These are phyloP conservation scores for Endoconidiophora polonica DNA, from an alignment of 2,329 filamentous ascomycete genomes.

Conservation along the genomic window DNA sequence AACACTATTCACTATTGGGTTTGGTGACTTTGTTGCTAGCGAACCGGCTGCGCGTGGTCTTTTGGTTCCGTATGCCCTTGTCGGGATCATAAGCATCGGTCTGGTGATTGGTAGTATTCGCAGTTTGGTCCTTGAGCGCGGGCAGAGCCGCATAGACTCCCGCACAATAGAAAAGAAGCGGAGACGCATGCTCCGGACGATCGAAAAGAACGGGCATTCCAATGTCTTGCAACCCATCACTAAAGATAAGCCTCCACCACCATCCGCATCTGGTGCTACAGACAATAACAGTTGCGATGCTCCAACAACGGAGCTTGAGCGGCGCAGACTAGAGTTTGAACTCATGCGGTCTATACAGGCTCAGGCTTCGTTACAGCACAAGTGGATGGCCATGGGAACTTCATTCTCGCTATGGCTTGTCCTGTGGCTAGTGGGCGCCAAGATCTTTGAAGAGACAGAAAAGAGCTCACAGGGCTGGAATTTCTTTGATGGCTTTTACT, in stretches of 20 bases:
- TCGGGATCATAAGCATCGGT: constrained; percentile 72
- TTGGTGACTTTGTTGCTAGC: constrained; percentile 35
- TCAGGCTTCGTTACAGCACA: constrained; percentile 44
- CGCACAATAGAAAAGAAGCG: constrained; percentile 45
- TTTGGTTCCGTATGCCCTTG: constrained; percentile 66
- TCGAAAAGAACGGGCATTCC: constrained; percentile 29
- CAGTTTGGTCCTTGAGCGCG: constrained; percentile 43
- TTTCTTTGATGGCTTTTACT: constrained; percentile 75
- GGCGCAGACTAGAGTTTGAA: constrained; percentile 54
- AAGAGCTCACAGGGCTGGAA: constrained; percentile 40
- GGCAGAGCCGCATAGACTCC: constrained; percentile 34
- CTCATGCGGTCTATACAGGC: constrained; percentile 70
- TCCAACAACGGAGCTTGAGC: constrained; percentile 30
- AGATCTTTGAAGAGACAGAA: constrained; percentile 48
- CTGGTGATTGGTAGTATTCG: constrained; percentile 68
- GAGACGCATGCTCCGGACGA: constrained; percentile 27
- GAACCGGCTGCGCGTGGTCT: constrained; percentile 48
- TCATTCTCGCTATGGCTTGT: constrained; percentile 52
- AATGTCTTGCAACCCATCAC: constrained; percentile 33
- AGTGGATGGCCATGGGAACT: constrained; percentile 56
- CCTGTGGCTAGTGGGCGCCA: constrained; percentile 67
- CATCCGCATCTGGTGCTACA: background rate
- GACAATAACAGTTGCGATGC: background rate
- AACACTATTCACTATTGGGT: constrained; percentile 47
- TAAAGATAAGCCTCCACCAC: background rate